Conservation (phyloP, 768 basidiomycete species). For the Chalciporus pseudorubinellus region DNA sequence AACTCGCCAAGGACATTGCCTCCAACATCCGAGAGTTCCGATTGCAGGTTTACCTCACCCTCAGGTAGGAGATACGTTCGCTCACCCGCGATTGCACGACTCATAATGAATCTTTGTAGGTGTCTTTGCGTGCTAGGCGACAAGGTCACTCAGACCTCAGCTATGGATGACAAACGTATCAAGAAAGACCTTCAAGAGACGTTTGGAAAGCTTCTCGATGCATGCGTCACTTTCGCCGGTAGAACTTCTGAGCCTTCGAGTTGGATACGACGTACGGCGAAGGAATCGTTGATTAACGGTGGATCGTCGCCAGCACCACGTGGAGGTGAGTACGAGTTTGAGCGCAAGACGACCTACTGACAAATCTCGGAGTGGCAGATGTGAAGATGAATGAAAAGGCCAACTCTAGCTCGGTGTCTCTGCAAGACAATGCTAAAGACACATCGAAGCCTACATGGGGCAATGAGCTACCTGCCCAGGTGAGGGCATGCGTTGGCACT, state of each 20-base stretch:
- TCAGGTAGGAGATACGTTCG: conserved; percentile 53
- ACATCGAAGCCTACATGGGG: conserved; percentile 27
- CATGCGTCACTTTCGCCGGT: conserved; percentile 70
- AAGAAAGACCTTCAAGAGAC: conserved; percentile 92
- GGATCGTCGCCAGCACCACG: conserved; percentile 67
- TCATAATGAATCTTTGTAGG: conserved; percentile 36
- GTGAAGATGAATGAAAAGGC: conserved; percentile 61
- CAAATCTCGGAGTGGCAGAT: conserved; percentile 30
- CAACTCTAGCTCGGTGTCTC: conserved; percentile 42
- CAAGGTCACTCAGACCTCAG: conserved; percentile 84
- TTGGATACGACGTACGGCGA: conserved; percentile 72
- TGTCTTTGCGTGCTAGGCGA: conserved; percentile 78
- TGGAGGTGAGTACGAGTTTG: conserved; percentile 38
- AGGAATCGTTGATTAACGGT: conserved; percentile 65
- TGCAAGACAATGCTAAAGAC: conserved; percentile 34
- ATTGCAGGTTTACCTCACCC: conserved; percentile 62
- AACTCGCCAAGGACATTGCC: conserved; percentile 77
- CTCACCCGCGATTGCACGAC: neutral
- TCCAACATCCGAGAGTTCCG: conserved; percentile 66
- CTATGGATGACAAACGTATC: conserved; percentile 84
- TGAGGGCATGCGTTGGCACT: conserved; percentile 20
- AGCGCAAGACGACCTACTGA: neutral
- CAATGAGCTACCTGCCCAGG: conserved; percentile 30
- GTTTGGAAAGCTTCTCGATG: conserved; percentile 82
- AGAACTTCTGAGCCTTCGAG: conserved; percentile 71